Evolutionary conservation across 192 early-diverging fungal species (phyloP).

Genomic region (Coemansia interrupta): DNA sequence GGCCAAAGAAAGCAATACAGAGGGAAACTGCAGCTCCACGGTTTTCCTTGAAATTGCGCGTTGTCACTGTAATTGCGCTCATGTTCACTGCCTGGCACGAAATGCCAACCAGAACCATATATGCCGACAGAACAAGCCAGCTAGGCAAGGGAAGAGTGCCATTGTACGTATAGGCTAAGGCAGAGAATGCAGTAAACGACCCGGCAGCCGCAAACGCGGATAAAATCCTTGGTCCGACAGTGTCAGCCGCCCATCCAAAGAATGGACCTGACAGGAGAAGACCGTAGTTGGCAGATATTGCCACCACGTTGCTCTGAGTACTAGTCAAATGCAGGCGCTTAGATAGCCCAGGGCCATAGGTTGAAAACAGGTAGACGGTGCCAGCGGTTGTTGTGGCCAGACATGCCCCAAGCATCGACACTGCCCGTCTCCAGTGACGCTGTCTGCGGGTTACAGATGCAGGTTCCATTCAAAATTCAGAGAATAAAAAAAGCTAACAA

Average conservation of each 20-base stretch:
- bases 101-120: constrained; percentile 55
- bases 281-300: constrained; percentile 63
- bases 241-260: constrained; percentile 58
- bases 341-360: constrained; percentile 57
- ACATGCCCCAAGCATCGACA: constrained; percentile 52
- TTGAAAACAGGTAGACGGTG: constrained; percentile 65
- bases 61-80: constrained; percentile 61
- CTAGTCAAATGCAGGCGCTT: constrained; percentile 55
- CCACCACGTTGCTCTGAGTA: constrained; percentile 60
- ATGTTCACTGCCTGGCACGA: constrained; percentile 60
- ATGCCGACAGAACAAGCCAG: constrained; percentile 40
- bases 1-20: constrained; percentile 61
- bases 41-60: constrained; percentile 58
- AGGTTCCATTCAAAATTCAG: too few species aligned
- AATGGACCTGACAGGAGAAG: constrained; percentile 60
- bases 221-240: constrained; percentile 38
- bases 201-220: constrained; percentile 35
- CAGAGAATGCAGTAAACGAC: constrained; percentile 43
- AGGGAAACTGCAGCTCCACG: constrained; percentile 59
- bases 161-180: constrained; percentile 44
- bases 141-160: constrained; percentile 26
- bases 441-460: constrained; percentile 19
- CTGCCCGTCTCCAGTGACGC: constrained; percentile 37
- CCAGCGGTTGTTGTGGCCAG: constrained; percentile 55
- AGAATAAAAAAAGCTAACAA: too few species aligned